phyloP scores from a whole-genome alignment of 495 filamentous ascomycete species.

The Penicillium roqueforti region DNA sequence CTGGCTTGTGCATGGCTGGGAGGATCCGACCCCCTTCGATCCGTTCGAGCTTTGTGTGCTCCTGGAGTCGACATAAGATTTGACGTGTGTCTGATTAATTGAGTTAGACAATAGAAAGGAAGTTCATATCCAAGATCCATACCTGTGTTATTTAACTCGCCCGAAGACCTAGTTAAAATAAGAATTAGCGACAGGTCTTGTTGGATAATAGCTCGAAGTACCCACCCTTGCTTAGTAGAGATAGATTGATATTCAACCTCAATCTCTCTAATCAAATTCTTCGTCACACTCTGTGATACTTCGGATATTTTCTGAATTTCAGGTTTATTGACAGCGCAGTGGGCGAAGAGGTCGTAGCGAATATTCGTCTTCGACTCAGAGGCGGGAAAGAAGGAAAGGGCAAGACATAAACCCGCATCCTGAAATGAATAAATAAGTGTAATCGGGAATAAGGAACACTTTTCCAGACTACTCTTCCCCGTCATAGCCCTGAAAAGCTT shows the following conservation, averaged over 20 bases:
- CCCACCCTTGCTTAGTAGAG: neutral
- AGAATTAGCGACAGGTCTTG: neutral
- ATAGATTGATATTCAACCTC: slow-evolving; percentile 9
- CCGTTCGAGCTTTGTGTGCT: slow-evolving; percentile 33
- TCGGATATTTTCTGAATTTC: neutral
- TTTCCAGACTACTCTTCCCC: neutral
- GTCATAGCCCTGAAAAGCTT: slow-evolving; percentile 4
- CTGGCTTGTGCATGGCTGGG: slow-evolving; percentile 31
- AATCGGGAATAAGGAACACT: slow-evolving; percentile 12
- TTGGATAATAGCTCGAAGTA: neutral
- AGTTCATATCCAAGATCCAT: neutral
- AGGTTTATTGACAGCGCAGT: neutral
- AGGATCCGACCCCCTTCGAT: slow-evolving; percentile 20
- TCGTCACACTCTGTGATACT: neutral
- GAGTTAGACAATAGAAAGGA: neutral
- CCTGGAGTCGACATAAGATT: slow-evolving; percentile 22
- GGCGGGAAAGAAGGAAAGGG: slow-evolving; percentile 18
- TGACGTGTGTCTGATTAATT: neutral
- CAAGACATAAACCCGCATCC: slow-evolving; percentile 7
- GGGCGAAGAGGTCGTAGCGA: slow-evolving; percentile 21
- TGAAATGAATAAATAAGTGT: slow-evolving; percentile 19
- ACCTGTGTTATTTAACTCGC: slow-evolving; percentile 3
- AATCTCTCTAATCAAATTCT: neutral
- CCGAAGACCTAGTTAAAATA: neutral
- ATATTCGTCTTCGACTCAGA: slow-evolving; percentile 19